Percentiles rank a stretch among this genome's conserved stretches.
These are phyloP conservation scores for Mycena epipterygia DNA, from an alignment of 768 basidiomycete species.

Conservation along the genomic window DNA sequence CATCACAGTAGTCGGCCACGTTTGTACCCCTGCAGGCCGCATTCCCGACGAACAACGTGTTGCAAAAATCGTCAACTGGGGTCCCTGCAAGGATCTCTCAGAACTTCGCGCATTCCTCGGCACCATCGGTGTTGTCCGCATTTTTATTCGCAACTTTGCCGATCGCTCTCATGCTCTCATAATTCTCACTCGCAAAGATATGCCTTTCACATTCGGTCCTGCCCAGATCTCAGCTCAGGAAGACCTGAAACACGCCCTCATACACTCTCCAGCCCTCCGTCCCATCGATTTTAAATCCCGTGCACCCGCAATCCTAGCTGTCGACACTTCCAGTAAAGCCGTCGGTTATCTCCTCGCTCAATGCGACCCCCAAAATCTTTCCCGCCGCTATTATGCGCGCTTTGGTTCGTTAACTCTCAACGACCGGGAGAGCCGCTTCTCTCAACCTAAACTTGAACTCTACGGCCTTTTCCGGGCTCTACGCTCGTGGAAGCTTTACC, in stretches of 20 bases:
- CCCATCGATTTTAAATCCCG: constrained; percentile 48
- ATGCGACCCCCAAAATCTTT: constrained; percentile 25
- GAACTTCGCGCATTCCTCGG: constrained; percentile 48
- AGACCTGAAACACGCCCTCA: constrained; percentile 42
- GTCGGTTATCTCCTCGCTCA: constrained; percentile 53
- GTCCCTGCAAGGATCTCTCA: constrained; percentile 10
- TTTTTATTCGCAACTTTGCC: constrained; percentile 49
- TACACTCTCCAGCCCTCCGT: constrained; percentile 43
- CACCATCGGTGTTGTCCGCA: constrained; percentile 42
- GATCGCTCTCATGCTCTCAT: constrained; percentile 37
- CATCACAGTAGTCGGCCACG: constrained; percentile 49
- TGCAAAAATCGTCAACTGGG: constrained; percentile 43
- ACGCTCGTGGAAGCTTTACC: constrained; percentile 35
- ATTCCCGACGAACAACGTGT: constrained; percentile 43
- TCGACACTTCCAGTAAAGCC: constrained; percentile 51
- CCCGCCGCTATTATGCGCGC: constrained; percentile 36
- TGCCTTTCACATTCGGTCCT: constrained; percentile 45
- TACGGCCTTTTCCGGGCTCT: constrained; percentile 48
- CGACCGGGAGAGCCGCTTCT: constrained; percentile 42
- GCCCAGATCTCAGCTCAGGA: constrained; percentile 39
- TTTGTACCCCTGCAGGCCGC: constrained; percentile 49
- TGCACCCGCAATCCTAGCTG: constrained; percentile 47
- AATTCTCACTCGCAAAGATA: constrained; percentile 42
- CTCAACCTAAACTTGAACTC: constrained; percentile 51
- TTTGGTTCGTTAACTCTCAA: constrained; percentile 56